phyloP scores from a whole-genome alignment of 192 early-diverging fungal genomes.

The Coemansia sp. region DNA sequence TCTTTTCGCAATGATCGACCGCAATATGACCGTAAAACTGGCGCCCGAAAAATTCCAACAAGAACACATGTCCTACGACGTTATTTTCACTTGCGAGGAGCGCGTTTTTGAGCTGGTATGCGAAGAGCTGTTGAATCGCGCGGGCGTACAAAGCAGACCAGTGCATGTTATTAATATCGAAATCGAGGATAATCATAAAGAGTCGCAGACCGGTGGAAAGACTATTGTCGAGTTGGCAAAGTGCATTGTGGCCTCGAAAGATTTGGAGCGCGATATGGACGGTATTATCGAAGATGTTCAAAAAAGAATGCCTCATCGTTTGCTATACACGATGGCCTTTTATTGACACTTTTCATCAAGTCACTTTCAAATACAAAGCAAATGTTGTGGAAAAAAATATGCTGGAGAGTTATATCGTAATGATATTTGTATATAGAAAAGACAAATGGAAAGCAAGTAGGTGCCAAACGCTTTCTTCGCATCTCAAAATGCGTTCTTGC shows the following conservation, averaged over 20 bases:
- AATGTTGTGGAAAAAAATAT: not conserved
- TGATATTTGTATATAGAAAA: not conserved
- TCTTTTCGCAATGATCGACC: slow-evolving; percentile 85
- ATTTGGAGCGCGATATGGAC: slow-evolving; percentile 87
- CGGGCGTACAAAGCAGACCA: slow-evolving; percentile 64
- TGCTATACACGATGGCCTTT: slow-evolving; percentile 65
- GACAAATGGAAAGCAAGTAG: not conserved
- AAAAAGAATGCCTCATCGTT: slow-evolving; percentile 57
- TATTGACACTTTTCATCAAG: slow-evolving; percentile 46
- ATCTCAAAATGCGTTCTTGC: slow-evolving; percentile 63
- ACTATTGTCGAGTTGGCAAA: slow-evolving; percentile 80
- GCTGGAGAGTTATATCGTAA: not conserved
- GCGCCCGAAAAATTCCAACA: slow-evolving; percentile 91
- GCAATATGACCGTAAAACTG: slow-evolving; percentile 89
- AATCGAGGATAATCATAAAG: slow-evolving; percentile 92
- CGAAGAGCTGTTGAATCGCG: slow-evolving; percentile 81
- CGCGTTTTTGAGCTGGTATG: slow-evolving; percentile 90
- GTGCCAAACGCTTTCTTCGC: not conserved
- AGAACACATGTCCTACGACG: slow-evolving; percentile 71
- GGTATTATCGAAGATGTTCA: slow-evolving; percentile 75
- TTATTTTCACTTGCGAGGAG: slow-evolving; percentile 97
- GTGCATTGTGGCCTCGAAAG: slow-evolving; percentile 56
- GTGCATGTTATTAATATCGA: slow-evolving; percentile 96
- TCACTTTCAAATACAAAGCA: not conserved
- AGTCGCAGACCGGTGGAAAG: slow-evolving; percentile 80